Base-by-base conservation (phyloP, 306 rosid genomes). In the Quillaja saponaria region DNA sequence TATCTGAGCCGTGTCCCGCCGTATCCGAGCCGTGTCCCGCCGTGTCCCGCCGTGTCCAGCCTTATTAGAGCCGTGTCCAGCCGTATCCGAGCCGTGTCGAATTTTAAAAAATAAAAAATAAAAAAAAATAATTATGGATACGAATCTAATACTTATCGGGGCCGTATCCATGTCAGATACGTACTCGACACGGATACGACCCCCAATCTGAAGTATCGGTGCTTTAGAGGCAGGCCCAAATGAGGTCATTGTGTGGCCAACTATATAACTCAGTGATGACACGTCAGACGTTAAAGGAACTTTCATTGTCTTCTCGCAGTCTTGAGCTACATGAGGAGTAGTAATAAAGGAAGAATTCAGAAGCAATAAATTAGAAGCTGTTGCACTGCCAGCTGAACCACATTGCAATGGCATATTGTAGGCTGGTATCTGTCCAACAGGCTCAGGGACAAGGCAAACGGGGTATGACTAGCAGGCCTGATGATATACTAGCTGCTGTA, bases 361-460 rank as follows among this genome's bases (percentile, higher is more conserved):
- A 18, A 35, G 68, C 69, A 71, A 28, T 9, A 72, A 81, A 17
- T 18, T 16, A 12, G 73, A n/a, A 52, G 61, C 69, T n/a, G 55
- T 63, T n/a, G 53, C 45, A 45, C 68, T 39, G 42, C 73, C 49
- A 14, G 34, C 47, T 8, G 61, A 45, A 18, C 78, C 69, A 47
- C 52, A 39, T 10, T 75, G 76, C 64, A 37, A 0, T 0, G 81
- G 80, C 4, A 76, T 48, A 61, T 28, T 55, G 75, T 66, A 56
- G 33, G 73, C 65, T 41, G 78, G 76, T 19, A 74, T 51, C 41
- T 72, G 77, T 37, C 72, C 79, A 67, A 63, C 58, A 21, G 85
- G 84, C 62, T 69, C 47, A 15, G 65, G 61, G 77, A 72, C 49
- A 16, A 66, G 57, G 79, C 75, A 80, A 21, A 72, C 31, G 0